A percentile compares a stretch with the other conserved stretches of the same genome.
These are phyloP conservation scores for Schizosaccharomyces pombe DNA, from an alignment of 805 yeast species.

Conservation along the genomic window DNA sequence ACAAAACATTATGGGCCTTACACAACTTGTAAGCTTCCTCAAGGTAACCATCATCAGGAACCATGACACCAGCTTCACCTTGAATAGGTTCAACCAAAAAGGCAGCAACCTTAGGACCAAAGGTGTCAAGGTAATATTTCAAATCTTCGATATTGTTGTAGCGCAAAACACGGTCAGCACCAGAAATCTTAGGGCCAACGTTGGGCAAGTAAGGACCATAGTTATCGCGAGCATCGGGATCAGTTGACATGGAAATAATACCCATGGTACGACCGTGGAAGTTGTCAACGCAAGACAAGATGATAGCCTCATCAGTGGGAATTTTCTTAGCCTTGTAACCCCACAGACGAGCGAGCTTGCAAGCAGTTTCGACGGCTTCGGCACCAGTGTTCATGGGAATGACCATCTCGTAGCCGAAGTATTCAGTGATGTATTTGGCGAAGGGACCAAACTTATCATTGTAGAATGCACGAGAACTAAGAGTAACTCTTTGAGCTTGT, in stretches of 20 bases:
- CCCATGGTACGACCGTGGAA: conserved; percentile 95
- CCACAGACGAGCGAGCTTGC: conserved; percentile 92
- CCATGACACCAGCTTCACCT: conserved; percentile 91
- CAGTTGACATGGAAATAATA: conserved; percentile 86
- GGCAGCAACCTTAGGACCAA: conserved; percentile 80
- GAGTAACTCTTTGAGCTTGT: conserved; percentile 64
- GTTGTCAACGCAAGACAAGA: conserved; percentile 67
- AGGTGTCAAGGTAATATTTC: conserved; percentile 52
- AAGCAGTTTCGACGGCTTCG: conserved; percentile 89
- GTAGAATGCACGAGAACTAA: conserved; percentile 81
- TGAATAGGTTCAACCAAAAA: conserved; percentile 85
- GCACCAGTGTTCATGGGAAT: conserved; percentile 98
- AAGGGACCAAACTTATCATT: conserved; percentile 68
- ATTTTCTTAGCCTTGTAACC: conserved; percentile 76
- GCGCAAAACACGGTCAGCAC: conserved; percentile 40
- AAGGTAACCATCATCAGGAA: conserved; percentile 68
- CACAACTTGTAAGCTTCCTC: conserved; percentile 39
- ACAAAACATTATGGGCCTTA: conserved; percentile 58
- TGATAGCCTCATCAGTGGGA: conserved; percentile 60
- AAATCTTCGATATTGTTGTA: conserved; percentile 75
- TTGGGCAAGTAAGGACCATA: conserved; percentile 77
- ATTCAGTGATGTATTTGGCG: conserved; percentile 73
- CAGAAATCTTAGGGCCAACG: conserved; percentile 69
- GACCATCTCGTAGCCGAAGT: conserved; percentile 73
- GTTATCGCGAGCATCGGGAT: conserved; percentile 67